These are phyloP conservation scores for Trichoderma atroviride DNA, from an alignment of 2,329 filamentous ascomycete species.

Conservation along the genomic window DNA sequence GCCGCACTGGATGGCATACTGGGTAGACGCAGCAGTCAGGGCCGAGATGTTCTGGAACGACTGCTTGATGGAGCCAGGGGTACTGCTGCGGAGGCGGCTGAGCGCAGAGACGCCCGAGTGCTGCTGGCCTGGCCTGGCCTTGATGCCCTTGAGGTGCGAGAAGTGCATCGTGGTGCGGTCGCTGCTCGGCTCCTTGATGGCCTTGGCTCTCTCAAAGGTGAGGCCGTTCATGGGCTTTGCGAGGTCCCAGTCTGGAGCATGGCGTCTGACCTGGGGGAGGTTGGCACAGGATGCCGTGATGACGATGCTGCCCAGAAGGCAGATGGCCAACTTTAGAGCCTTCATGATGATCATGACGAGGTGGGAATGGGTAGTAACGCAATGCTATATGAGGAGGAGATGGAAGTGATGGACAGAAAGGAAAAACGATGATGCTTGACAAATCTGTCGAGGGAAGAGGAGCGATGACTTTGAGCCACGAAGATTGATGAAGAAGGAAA, in stretches of 20 bases:
- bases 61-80: slow-evolving; percentile 29
- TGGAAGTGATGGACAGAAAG: background rate
- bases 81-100: slow-evolving; percentile 30
- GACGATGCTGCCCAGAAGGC: slow-evolving; percentile 25
- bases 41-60: slow-evolving; percentile 44
- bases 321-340: background rate
- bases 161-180: slow-evolving; percentile 38
- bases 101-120: slow-evolving; percentile 39
- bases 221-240: slow-evolving; percentile 44
- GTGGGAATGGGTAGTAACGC: background rate
- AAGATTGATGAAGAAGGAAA: background rate
- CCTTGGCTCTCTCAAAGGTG: slow-evolving; percentile 42
- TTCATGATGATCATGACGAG: slow-evolving; percentile 6
- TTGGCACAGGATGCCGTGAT: background rate
- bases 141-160: slow-evolving; percentile 42
- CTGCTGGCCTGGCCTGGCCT: slow-evolving; percentile 28
- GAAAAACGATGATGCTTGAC: background rate
- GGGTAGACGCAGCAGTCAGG: slow-evolving; percentile 45
- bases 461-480: background rate
- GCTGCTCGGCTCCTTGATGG: slow-evolving; percentile 32
- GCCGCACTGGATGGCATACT: slow-evolving; percentile 46
- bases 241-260: slow-evolving; percentile 38
- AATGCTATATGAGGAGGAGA: background rate
- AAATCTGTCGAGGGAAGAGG: background rate
- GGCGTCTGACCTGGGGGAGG: slow-evolving; percentile 18